These are phyloP conservation scores for Straminergon stramineum DNA, from an alignment of 225 moss, liverwort and hornwort genomes.

Conservation along the genomic window DNA sequence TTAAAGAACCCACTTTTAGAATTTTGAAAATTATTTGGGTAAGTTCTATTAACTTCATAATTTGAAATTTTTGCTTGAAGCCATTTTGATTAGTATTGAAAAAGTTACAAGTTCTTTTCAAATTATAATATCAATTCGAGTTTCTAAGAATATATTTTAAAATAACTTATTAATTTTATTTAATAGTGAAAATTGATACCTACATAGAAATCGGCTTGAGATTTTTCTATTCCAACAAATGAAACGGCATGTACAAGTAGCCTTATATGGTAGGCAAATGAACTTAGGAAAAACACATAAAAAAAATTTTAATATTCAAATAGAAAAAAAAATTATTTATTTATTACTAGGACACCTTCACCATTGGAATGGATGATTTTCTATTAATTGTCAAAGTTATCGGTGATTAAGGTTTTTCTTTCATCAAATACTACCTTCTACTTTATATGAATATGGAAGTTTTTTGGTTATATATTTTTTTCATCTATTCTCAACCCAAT, in stretches of 20 bases:
- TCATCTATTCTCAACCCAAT: neutral
- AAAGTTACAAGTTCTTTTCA: accelerated
- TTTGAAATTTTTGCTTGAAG: neutral
- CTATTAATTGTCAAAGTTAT: neutral
- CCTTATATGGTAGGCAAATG: neutral
- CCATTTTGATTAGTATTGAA: neutral
- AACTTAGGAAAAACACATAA: neutral
- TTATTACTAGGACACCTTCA: no score
- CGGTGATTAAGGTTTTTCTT: accelerated
- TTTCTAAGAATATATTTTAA: neutral
- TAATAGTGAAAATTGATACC: neutral
- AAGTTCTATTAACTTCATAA: neutral
- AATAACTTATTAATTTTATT: neutral
- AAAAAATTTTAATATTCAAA: neutral
- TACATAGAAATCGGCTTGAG: accelerated
- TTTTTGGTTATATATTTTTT: neutral
- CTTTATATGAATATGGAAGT: no score
- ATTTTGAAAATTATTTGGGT: neutral
- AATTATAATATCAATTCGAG: neutral
- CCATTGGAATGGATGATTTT: neutral
- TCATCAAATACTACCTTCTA: neutral
- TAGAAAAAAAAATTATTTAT: neutral
- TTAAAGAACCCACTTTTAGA: neutral
- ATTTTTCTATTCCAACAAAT: neutral
- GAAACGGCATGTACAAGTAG: neutral